Percentiles rank a stretch among this genome's conserved stretches.
These are phyloP conservation scores for Botrytis medusae DNA, from an alignment of 2,329 filamentous ascomycete genomes.

Conservation along the genomic window DNA sequence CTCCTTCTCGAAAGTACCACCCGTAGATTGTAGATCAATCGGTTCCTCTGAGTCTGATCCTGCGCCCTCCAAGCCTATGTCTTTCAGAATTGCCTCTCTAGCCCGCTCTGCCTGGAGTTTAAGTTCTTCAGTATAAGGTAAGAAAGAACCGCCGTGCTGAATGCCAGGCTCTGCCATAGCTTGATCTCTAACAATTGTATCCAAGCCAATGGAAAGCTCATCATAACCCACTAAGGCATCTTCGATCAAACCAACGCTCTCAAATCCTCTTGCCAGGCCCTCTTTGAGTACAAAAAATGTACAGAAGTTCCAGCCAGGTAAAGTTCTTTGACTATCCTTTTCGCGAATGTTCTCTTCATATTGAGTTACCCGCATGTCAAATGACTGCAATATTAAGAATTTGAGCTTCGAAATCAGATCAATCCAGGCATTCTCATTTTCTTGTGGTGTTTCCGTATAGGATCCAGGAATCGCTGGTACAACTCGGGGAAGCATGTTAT, in stretches of 20 bases:
- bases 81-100: slow-evolving; percentile 44
- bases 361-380: slow-evolving; percentile 85
- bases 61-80: slow-evolving; percentile 42
- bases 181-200: slow-evolving; percentile 77
- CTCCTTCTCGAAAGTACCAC: slow-evolving; percentile 41
- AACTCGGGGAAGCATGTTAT: slow-evolving; percentile 61
- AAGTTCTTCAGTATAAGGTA: slow-evolving; percentile 72
- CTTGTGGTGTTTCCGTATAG: slow-evolving; percentile 70
- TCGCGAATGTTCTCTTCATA: slow-evolving; percentile 98
- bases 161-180: slow-evolving; percentile 56
- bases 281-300: slow-evolving; percentile 99
- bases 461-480: slow-evolving; percentile 62
- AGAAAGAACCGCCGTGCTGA: slow-evolving; percentile 70
- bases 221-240: slow-evolving; percentile 95
- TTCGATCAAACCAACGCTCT: slow-evolving; percentile 92
- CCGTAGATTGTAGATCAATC: slow-evolving; percentile 52
- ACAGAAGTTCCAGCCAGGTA: slow-evolving; percentile 99
- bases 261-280: slow-evolving; percentile 87
- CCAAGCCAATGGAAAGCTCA: slow-evolving; percentile 84
- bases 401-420: slow-evolving; percentile 88
- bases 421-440: slow-evolving; percentile 77
- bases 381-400: slow-evolving; percentile 80
- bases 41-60: slow-evolving; percentile 43
- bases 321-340: slow-evolving; percentile 78
- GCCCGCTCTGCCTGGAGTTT: slow-evolving; percentile 57